These are phyloP conservation scores for Serpula lacrymans DNA, from an alignment of 768 basidiomycete genomes.

Conservation along the genomic window DNA sequence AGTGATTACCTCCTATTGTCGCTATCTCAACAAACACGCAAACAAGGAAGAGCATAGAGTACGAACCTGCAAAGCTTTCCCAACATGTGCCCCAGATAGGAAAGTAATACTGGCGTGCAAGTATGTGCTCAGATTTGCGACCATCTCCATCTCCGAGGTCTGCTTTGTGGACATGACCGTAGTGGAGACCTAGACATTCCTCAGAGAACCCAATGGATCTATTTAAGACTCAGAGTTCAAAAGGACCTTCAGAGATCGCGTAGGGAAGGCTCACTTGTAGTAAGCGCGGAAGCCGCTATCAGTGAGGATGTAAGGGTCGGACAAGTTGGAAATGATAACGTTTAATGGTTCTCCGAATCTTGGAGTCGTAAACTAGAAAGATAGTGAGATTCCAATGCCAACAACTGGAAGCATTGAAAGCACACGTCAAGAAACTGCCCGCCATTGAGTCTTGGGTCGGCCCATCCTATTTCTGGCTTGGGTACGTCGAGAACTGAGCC, in stretches of 20 bases:
- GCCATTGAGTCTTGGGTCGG: slow-evolving; percentile 71
- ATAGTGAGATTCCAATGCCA: background rate
- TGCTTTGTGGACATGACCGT: slow-evolving; percentile 72
- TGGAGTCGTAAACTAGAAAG: slow-evolving; percentile 58
- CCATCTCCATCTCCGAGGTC: slow-evolving; percentile 83
- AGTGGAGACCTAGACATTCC: slow-evolving; percentile 80
- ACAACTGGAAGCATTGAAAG: slow-evolving; percentile 1
- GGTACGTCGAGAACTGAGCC: slow-evolving; percentile 10
- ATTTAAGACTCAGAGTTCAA: background rate
- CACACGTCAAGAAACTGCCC: slow-evolving; percentile 76
- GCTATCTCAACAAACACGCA: slow-evolving; percentile 3
- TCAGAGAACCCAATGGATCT: slow-evolving; percentile 80
- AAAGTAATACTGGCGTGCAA: slow-evolving; percentile 76
- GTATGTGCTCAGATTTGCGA: slow-evolving; percentile 61
- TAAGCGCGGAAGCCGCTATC: slow-evolving; percentile 68
- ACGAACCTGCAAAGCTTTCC: slow-evolving; percentile 70
- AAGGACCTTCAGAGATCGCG: background rate
- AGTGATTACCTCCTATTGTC: slow-evolving; percentile 77
- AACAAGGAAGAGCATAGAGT: background rate
- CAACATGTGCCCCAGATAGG: slow-evolving; percentile 85
- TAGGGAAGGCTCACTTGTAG: slow-evolving; percentile 47
- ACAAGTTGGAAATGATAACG: slow-evolving; percentile 73
- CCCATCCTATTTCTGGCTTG: slow-evolving; percentile 38
- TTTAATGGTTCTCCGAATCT: slow-evolving; percentile 80
- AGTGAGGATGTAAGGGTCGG: slow-evolving; percentile 78